Percentiles rank a stretch among this genome's conserved stretches.
These are phyloP conservation scores for Rosa rugosa DNA, from an alignment of 306 rosid species.

Conservation along the genomic window DNA sequence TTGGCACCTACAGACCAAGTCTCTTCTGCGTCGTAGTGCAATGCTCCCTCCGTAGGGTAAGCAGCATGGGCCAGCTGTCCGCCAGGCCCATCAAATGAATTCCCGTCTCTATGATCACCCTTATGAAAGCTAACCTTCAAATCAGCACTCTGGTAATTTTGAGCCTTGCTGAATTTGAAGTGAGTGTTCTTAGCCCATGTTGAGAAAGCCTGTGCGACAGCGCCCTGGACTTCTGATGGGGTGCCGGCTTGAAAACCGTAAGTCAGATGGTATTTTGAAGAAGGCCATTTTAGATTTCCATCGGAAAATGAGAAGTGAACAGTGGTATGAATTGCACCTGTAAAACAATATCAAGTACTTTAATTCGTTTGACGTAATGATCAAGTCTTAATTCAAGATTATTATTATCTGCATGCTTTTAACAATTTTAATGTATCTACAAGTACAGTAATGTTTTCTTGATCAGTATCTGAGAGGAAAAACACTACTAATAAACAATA, in stretches of 20 bases:
- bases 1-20: too few species aligned
- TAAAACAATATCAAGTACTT: background rate
- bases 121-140: background rate
- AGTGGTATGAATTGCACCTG: background rate
- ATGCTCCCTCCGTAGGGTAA: too few species aligned
- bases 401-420: background rate
- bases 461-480: background rate
- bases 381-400: background rate
- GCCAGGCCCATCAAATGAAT: background rate
- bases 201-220: background rate
- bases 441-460: background rate
- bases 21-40: too few species aligned
- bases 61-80: background rate
- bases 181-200: background rate
- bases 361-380: background rate
- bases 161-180: background rate
- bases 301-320: constrained; percentile 14
- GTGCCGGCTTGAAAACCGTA: constrained; percentile 5
- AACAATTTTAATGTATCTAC: background rate
- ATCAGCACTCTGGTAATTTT: background rate
- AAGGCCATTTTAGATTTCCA: constrained; percentile 23
- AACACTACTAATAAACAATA: background rate
- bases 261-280: constrained; percentile 19
- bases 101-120: background rate
- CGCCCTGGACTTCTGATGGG: background rate